Evolutionary conservation across 495 filamentous ascomycete genomes (phyloP).

Genomic region (Delitschia confertaspora): DNA sequence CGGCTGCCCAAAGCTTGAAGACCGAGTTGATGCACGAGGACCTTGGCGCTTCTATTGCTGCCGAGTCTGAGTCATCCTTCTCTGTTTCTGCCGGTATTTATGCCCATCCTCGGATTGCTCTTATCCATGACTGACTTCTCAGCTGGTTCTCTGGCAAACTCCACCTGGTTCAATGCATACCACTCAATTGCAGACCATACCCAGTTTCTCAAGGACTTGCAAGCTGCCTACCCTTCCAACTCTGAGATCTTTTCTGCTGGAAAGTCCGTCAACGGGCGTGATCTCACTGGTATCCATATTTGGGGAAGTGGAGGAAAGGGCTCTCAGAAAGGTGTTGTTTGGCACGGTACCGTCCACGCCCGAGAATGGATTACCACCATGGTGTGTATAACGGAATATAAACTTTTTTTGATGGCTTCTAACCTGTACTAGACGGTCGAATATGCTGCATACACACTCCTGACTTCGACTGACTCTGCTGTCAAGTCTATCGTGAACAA

Average conservation of each 20-base stretch:
- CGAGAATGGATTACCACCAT: slow-evolving; percentile 55
- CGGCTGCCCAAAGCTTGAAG: slow-evolving; percentile 29
- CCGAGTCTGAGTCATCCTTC: slow-evolving; percentile 36
- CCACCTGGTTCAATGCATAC: slow-evolving; percentile 51
- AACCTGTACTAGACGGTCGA: slow-evolving; percentile 37
- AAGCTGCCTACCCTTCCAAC: slow-evolving; percentile 40
- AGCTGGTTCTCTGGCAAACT: slow-evolving; percentile 17
- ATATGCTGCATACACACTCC: slow-evolving; percentile 48
- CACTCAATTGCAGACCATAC: slow-evolving; percentile 50
- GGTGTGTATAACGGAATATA: slow-evolving; percentile 11
- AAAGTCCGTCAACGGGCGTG: slow-evolving; percentile 42
- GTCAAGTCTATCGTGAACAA: slow-evolving; percentile 44
- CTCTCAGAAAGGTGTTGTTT: slow-evolving; percentile 49
- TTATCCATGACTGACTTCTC: slow-evolving; percentile 12
- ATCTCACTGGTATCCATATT: slow-evolving; percentile 52
- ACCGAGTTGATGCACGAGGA: slow-evolving; percentile 39
- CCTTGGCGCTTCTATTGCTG: slow-evolving; percentile 37
- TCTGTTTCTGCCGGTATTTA: slow-evolving; percentile 22
- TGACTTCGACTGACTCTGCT: slow-evolving; percentile 36
- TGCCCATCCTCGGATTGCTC: slow-evolving; percentile 4
- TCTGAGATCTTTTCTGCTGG: slow-evolving; percentile 48
- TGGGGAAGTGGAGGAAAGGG: slow-evolving; percentile 47
- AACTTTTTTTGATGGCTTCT: not conserved
- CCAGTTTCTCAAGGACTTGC: slow-evolving; percentile 44
- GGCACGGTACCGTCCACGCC: slow-evolving; percentile 56